phyloP scores from a whole-genome alignment of 768 basidiomycete species.

The Kwoniella europaea region DNA sequence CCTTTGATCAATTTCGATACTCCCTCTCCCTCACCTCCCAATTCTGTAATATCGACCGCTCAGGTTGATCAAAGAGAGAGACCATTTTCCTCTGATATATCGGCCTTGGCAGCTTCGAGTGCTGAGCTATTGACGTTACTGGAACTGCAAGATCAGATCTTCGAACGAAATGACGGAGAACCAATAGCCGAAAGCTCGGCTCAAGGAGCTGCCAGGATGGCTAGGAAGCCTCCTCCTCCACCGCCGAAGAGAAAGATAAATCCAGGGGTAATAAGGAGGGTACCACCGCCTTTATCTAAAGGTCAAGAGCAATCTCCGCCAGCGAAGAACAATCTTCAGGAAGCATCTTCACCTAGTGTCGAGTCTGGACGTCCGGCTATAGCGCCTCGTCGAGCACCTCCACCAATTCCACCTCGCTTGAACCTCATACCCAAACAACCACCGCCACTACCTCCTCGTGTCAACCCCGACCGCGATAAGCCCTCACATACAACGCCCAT shows the following conservation, averaged over 20 bases:
- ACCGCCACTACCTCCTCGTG: conserved; percentile 34
- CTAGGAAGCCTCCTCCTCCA: conserved; percentile 16
- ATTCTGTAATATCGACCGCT: background rate
- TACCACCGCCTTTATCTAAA: conserved; percentile 31
- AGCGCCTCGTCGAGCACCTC: conserved; percentile 5
- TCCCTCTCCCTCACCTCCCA: conserved; percentile 16
- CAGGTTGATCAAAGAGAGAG: background rate
- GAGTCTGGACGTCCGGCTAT: too few relatives aligned
- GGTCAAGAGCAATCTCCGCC: background rate
- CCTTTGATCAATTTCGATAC: conserved; percentile 37
- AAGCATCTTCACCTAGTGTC: background rate
- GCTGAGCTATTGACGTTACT: conserved; percentile 37
- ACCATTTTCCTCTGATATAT: conserved; percentile 13
- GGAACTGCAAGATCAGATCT: conserved; percentile 18
- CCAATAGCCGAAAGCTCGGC: conserved; percentile 17
- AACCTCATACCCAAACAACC: conserved; percentile 13
- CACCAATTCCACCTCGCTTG: conserved; percentile 12
- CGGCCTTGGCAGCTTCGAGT: conserved; percentile 29
- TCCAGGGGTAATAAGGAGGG: conserved; percentile 25
- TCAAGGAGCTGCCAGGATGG: conserved; percentile 16
- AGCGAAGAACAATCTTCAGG: background rate
- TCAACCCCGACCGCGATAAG: background rate
- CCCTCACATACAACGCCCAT: background rate
- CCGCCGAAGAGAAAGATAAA: conserved; percentile 6
- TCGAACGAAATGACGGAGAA: background rate